Percentiles rank a stretch among this genome's conserved stretches.
Evolutionary conservation across 75 land plant genomes (phyloP).

Genomic region (Ceratopteris richardii): DNA sequence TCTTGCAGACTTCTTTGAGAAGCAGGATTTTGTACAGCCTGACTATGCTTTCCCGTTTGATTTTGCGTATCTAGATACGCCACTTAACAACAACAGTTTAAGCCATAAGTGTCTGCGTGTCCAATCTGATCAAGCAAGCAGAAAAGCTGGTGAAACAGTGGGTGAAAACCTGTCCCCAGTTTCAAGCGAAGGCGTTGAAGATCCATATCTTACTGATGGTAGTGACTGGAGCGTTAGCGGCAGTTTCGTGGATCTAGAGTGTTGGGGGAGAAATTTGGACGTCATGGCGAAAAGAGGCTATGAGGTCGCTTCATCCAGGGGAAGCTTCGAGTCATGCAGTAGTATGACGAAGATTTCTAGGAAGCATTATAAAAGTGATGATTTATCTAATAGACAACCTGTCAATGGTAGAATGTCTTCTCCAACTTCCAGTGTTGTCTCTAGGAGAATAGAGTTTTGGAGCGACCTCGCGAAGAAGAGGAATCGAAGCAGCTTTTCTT

Average conservation of each 20-base stretch:
- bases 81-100: neutral
- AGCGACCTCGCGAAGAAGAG: conserved; percentile 56
- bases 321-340: neutral
- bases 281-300: conserved; percentile 10
- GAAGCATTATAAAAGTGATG: neutral
- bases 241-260: conserved; percentile 8
- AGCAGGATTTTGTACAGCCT: neutral
- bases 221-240: neutral
- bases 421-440: conserved; percentile 16
- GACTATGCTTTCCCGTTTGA: neutral
- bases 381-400: neutral
- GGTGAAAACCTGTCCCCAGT: too few species aligned
- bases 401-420: neutral
- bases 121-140: neutral
- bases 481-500: conserved; percentile 3
- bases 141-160: too few species aligned
- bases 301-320: neutral
- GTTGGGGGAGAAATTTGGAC: conserved; percentile 38
- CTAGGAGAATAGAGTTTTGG: conserved; percentile 90
- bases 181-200: neutral
- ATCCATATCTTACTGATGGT: neutral
- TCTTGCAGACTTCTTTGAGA: conserved; percentile 44
- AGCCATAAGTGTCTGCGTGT: neutral
- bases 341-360: neutral
- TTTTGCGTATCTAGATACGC: neutral